Evolutionary conservation across 192 early-diverging fungal species (phyloP), one percentile per base, ranked within the genome.

Genomic region (Coemansia guatemalensis): DNA sequence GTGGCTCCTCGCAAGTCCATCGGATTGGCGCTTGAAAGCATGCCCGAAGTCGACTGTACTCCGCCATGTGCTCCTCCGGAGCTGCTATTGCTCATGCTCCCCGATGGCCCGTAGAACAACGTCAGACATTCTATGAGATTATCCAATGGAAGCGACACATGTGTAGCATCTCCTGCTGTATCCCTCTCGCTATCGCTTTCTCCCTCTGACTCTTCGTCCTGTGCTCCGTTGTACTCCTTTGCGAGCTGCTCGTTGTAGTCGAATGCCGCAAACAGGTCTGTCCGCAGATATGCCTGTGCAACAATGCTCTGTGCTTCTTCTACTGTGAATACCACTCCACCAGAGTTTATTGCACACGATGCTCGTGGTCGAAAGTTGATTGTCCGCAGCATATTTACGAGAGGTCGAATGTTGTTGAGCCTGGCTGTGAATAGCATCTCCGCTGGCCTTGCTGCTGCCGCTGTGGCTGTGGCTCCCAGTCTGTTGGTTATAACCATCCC

Each of bases 371-470:
- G 52, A 51, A 81, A 81, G 39, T 66, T 44, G 48, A 86, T 71
- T 44, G 83, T 79, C 32, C 69, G 66, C 29, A 84, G 75, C 75
- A 84, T 73, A 51, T 83, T 78, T 21, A 82, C 83, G n/a, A 86
- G 59, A 0, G 83, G 74, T 7, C 77, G 72, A 26, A 83, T 73
- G 64, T 83, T 83, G 49, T 68, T 70, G 7, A 78, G 52, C 17
- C 65, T 61, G n/a, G 75, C 81, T n/a, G 51, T 71, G 17, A 81
- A 75, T 21, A 73, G 54, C 8, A 49, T 49, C 4, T 52, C 26
- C 8, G 59, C 64, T 5, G 60, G 53, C 8, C 65, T 59, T 26
- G 47, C 32, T 25, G 30, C 24, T 1, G 55, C 60, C 47, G 39
- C 60, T 4, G 44, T 47, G 25, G 33, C 21, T 1, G 41, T 22